phyloP scores from a whole-genome alignment of 441 rosid species.

The Gossypium lobatum region DNA sequence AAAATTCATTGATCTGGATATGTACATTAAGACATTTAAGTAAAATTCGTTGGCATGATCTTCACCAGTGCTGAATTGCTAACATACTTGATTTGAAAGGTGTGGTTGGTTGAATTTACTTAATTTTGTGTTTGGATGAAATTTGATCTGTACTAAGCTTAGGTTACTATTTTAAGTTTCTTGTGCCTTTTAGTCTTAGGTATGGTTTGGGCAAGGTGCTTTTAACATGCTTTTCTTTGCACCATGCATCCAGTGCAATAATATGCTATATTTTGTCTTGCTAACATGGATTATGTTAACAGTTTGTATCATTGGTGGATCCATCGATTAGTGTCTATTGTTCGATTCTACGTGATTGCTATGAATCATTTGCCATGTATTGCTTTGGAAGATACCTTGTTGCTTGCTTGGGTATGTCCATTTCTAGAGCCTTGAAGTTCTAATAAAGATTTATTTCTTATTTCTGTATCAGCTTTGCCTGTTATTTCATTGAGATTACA shows the following conservation, averaged over 20 bases:
- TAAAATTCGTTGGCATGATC: background rate
- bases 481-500: background rate
- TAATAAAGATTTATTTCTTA: slow-evolving; percentile 7
- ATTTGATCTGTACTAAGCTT: background rate
- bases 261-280: background rate
- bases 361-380: slow-evolving; percentile 71
- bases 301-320: slow-evolving; percentile 86
- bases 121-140: background rate
- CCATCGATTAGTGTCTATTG: slow-evolving; percentile 88
- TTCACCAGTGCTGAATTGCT: background rate
- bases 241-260: background rate
- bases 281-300: slow-evolving; percentile 24
- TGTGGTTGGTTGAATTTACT: background rate
- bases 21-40: background rate
- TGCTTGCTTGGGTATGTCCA: slow-evolving; percentile 50
- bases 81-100: background rate
- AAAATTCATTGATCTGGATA: too few species aligned
- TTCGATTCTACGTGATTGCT: slow-evolving; percentile 93
- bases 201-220: background rate
- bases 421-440: slow-evolving; percentile 10
- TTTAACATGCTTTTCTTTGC: background rate
- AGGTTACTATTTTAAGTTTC: background rate
- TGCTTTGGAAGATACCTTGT: slow-evolving; percentile 98
- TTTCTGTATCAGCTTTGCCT: slow-evolving; percentile 9
- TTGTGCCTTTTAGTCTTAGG: background rate